These are phyloP conservation scores for Ceratobasidium sp. DNA, from an alignment of 1,284 basidiomycete genomes.

Conservation along the genomic window DNA sequence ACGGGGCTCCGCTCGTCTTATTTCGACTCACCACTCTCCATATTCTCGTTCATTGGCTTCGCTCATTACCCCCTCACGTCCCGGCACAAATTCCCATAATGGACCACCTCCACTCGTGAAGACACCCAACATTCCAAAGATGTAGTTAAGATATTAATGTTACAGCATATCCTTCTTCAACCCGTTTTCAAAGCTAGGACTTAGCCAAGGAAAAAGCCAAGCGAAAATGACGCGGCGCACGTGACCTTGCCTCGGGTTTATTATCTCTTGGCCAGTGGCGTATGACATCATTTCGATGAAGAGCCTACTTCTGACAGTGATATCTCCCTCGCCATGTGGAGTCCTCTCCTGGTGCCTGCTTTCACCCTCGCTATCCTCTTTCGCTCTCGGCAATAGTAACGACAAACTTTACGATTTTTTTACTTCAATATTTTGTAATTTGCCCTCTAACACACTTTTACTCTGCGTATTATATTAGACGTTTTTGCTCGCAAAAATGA, in stretches of 20 bases:
- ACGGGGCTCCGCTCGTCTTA: too few relatives aligned
- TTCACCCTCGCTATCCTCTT: background rate
- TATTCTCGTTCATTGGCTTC: too few relatives aligned
- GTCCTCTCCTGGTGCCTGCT: background rate
- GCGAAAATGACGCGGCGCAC: background rate
- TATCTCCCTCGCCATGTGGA: background rate
- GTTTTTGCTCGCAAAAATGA: background rate
- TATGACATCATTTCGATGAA: constrained; percentile 19
- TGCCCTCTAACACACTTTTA: background rate
- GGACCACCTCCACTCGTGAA: too few relatives aligned
- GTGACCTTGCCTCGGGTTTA: background rate
- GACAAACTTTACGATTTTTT: background rate
- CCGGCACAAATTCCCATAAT: too few relatives aligned
- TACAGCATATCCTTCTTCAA: too few relatives aligned
- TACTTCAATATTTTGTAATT: background rate
- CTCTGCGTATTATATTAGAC: too few relatives aligned
- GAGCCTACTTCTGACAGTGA: background rate
- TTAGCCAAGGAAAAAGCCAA: too few relatives aligned
- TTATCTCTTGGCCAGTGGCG: background rate
- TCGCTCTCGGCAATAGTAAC: background rate
- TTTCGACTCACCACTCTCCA: too few relatives aligned
- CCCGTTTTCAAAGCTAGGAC: too few relatives aligned
- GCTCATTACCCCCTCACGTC: too few relatives aligned
- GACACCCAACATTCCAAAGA: too few relatives aligned
- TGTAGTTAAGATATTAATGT: too few relatives aligned